These are phyloP conservation scores for Didymosphaeria variabile DNA, from an alignment of 2,329 filamentous ascomycete genomes.

Conservation along the genomic window DNA sequence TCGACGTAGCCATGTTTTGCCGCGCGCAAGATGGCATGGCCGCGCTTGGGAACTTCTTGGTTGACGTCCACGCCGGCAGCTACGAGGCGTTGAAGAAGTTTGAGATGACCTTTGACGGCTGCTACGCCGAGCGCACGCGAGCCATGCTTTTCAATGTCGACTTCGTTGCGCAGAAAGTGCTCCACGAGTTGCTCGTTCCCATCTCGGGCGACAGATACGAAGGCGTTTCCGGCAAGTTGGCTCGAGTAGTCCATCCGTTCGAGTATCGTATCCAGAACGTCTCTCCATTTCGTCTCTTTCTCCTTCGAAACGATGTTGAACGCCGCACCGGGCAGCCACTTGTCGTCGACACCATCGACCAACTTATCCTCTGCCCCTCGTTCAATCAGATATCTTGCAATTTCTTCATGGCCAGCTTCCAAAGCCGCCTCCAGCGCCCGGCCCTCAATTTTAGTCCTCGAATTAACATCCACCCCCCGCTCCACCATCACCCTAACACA, in stretches of 20 bases:
- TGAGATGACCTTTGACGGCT: neutral
- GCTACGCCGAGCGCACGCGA: neutral
- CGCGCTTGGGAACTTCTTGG: neutral
- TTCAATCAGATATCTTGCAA: neutral
- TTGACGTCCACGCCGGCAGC: neutral
- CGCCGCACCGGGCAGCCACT: neutral
- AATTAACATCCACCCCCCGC: neutral
- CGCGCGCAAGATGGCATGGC: neutral
- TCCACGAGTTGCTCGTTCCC: neutral
- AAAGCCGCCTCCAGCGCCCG: neutral
- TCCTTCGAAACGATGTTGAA: neutral
- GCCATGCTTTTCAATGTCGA: neutral
- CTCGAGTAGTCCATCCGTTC: neutral
- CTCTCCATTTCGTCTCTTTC: neutral
- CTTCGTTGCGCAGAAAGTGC: neutral
- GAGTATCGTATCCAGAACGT: neutral
- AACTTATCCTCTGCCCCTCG: neutral
- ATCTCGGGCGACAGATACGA: neutral
- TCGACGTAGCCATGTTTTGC: neutral
- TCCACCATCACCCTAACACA: neutral
- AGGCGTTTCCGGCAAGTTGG: neutral
- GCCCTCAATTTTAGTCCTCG: neutral
- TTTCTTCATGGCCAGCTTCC: neutral
- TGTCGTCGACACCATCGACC: neutral
- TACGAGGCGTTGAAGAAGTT: neutral